A percentile compares a stretch with the other conserved stretches of the same genome.
Evolutionary conservation across 75 land plant genomes (phyloP).

Genomic region (Sequoiadendron giganteum): DNA sequence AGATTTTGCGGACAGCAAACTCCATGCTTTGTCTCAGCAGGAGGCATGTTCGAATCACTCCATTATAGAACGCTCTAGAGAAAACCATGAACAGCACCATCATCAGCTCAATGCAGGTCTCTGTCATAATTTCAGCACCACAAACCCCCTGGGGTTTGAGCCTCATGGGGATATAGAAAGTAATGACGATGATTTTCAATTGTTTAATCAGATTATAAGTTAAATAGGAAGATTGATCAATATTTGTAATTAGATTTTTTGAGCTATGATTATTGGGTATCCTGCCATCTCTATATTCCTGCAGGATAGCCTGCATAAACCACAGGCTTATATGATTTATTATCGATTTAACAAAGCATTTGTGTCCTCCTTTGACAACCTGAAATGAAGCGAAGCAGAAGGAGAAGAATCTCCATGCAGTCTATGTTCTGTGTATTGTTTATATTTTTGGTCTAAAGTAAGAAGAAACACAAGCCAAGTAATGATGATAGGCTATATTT

Average conservation of each 20-base stretch:
- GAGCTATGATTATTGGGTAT: constrained; percentile 7
- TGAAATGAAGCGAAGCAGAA: background rate
- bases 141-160: constrained; percentile 1
- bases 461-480: background rate
- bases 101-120: background rate
- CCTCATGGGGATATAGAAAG: constrained; percentile 3
- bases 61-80: background rate
- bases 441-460: background rate
- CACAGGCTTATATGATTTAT: constrained; percentile 4
- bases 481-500: background rate
- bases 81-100: background rate
- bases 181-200: constrained; percentile 6
- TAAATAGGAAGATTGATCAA: background rate
- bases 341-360: constrained; percentile 1
- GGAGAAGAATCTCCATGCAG: background rate
- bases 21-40: constrained; percentile 2
- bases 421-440: background rate
- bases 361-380: background rate
- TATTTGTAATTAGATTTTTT: background rate
- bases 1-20: constrained; percentile 13
- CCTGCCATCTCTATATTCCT: background rate
- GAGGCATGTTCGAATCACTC: background rate
- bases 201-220: constrained; percentile 9
- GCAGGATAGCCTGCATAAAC: background rate
- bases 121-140: background rate